Percentiles rank a stretch among this genome's conserved stretches.
phyloP scores from a whole-genome alignment of 2,329 filamentous ascomycete genomes.

The Fusarium sp. region DNA sequence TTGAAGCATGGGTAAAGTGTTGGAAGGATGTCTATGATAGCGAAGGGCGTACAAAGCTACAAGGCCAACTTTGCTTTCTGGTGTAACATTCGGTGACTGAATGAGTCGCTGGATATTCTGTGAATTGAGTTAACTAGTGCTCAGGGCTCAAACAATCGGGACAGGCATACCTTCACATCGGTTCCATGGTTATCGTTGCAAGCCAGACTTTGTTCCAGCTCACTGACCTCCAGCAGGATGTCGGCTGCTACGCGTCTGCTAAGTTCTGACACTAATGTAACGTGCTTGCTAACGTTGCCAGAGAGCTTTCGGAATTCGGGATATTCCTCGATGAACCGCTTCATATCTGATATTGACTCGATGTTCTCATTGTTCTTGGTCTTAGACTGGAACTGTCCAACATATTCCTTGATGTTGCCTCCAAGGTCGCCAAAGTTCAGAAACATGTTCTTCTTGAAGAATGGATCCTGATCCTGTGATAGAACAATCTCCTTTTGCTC shows the following conservation, averaged over 20 bases:
- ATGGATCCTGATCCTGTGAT: constrained; percentile 96
- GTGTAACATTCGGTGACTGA: constrained; percentile 79
- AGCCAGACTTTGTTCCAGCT: constrained; percentile 94
- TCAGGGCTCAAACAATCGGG: neutral
- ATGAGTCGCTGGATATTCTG: constrained; percentile 89
- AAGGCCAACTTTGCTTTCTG: constrained; percentile 87
- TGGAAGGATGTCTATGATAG: constrained; percentile 88
- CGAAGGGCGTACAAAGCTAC: constrained; percentile 95
- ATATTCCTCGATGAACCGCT: constrained; percentile 98
- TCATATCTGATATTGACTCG: constrained; percentile 98
- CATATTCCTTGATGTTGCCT: constrained; percentile 97
- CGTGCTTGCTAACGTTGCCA: constrained; percentile 98
- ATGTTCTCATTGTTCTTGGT: constrained; percentile 97
- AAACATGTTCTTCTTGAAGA: constrained; percentile 99
- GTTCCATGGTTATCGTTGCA: constrained; percentile 95
- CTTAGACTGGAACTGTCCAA: constrained; percentile 97
- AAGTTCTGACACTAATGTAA: constrained; percentile 93
- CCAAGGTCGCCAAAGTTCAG: constrained; percentile 96
- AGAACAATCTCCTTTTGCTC: constrained; percentile 95
- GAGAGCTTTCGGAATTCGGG: constrained; percentile 97
- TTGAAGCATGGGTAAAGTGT: constrained; percentile 84
- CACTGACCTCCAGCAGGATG: constrained; percentile 92
- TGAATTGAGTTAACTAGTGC: constrained; percentile 38
- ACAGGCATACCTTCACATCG: constrained; percentile 80
- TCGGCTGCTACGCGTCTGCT: constrained; percentile 89